These are phyloP conservation scores for Candida yuanshanica DNA, from an alignment of 805 yeast species.

Conservation along the genomic window DNA sequence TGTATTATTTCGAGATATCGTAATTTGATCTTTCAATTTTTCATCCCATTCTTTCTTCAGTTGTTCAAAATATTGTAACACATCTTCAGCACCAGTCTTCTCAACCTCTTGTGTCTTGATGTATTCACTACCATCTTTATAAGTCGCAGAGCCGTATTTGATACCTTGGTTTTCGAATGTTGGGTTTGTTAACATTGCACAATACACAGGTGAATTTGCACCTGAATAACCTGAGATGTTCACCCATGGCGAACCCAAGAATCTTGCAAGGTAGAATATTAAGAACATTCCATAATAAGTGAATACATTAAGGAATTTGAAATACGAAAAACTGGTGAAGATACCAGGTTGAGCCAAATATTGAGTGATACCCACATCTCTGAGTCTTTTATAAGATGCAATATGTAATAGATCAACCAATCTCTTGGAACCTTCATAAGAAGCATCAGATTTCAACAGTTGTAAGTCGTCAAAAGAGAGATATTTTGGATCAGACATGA, in stretches of 20 bases:
- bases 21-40: slow-evolving; percentile 67
- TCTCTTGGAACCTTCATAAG: slow-evolving; percentile 92
- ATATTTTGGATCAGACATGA: slow-evolving; percentile 72
- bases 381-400: slow-evolving; percentile 54
- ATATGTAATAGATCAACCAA: slow-evolving; percentile 77
- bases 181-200: slow-evolving; percentile 49
- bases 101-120: slow-evolving; percentile 53
- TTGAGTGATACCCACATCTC: slow-evolving; percentile 52
- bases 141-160: slow-evolving; percentile 71
- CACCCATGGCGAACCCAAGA: slow-evolving; percentile 82
- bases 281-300: slow-evolving; percentile 83
- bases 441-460: slow-evolving; percentile 51
- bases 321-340: slow-evolving; percentile 77
- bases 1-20: slow-evolving; percentile 25
- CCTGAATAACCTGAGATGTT: slow-evolving; percentile 85
- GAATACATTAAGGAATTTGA: slow-evolving; percentile 66
- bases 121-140: slow-evolving; percentile 58
- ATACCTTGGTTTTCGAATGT: slow-evolving; percentile 39
- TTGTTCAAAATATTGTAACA: slow-evolving; percentile 54
- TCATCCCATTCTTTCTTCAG: slow-evolving; percentile 68
- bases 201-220: slow-evolving; percentile 80
- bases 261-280: slow-evolving; percentile 77
- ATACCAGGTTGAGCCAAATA: slow-evolving; percentile 93
- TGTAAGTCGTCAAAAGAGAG: slow-evolving; percentile 74
- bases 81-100: slow-evolving; percentile 58